Evolutionary conservation across 108 stramenopile genomes (phyloP).

Genomic region (Conticribra weissflogii): DNA sequence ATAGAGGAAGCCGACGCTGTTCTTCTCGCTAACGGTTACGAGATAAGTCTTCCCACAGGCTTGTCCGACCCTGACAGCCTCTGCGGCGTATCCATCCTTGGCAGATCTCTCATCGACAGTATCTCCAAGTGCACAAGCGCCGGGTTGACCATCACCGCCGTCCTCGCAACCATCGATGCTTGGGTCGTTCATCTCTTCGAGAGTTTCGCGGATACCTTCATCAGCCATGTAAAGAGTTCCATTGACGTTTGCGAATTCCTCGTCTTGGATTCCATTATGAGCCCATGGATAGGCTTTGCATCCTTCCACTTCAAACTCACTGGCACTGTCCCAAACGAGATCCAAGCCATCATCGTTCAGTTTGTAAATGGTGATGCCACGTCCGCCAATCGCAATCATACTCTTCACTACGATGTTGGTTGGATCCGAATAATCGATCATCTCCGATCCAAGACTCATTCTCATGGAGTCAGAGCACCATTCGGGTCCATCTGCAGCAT

Average conservation of each 20-base stretch:
- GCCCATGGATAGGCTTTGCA: slow-evolving; percentile 56
- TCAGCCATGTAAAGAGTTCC: slow-evolving; percentile 28
- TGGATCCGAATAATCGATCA: slow-evolving; percentile 51
- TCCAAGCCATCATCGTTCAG: slow-evolving; percentile 32
- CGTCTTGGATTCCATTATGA: slow-evolving; percentile 60
- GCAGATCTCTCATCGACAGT: slow-evolving; percentile 44
- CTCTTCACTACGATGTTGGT: slow-evolving; percentile 37
- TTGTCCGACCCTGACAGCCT: slow-evolving; percentile 29
- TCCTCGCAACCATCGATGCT: slow-evolving; percentile 47
- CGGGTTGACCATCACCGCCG: slow-evolving; percentile 43
- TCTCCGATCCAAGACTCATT: slow-evolving; percentile 42
- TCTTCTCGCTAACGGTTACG: slow-evolving; percentile 48
- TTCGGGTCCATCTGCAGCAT: slow-evolving; percentile 13
- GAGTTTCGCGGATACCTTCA: slow-evolving; percentile 38
- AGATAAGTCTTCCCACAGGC: slow-evolving; percentile 41
- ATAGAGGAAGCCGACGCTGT: slow-evolving; percentile 44
- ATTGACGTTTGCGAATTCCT: slow-evolving; percentile 45
- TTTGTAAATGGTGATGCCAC: slow-evolving; percentile 48
- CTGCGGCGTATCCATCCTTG: slow-evolving; percentile 44
- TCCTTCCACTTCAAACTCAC: slow-evolving; percentile 44
- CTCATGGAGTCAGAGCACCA: slow-evolving; percentile 51
- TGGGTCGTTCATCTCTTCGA: slow-evolving; percentile 52
- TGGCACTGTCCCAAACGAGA: slow-evolving; percentile 33
- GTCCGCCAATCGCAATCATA: slow-evolving; percentile 54
- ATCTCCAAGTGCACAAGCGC: slow-evolving; percentile 42